Base-by-base conservation (phyloP, 1,284 basidiomycete genomes). In the Takashimella koratensis region DNA sequence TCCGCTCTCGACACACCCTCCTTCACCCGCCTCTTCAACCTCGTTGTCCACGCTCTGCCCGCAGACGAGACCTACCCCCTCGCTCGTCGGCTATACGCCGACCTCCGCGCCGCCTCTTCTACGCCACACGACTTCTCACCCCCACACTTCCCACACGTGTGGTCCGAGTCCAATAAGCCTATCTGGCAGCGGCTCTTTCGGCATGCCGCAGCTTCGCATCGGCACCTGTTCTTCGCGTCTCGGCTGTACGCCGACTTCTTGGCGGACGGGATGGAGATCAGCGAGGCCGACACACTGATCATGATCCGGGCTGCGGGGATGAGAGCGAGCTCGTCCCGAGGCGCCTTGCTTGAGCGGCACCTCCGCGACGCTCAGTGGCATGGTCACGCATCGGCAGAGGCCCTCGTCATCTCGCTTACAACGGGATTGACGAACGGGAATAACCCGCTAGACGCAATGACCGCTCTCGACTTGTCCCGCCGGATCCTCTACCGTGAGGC, bases 311-410 rank as follows among this genome's bases (percentile, higher is more conserved):
- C 54, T 13, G 59, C 68, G 4, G 64, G 59, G 2, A 43, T 27
- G 20, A 59, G 52, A 8, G 30, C 51, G 3, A 56, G 36, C 43
- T 45, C 57, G 5, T 68, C 67, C 4, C 57, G 65, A 45, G 50
- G 58, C 5, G 56, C 70, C 24, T 58, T 74, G 8, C 60, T 74
- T 10, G 70, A 74, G 27, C 57, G 71, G 5, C 65, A 74, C 53
- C 53, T 74, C 55, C 66, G 65, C 25, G 71, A 72, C 54, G 68
- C 64, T 26, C 49, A 68, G 1, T 67, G 61, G 56, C 40, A 59
- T n/a, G 53, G 59, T 3, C 49, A 52, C 10, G 48, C 46, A 45
- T 40, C 45, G 5, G 23, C 43, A 3, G 45, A 51, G 1, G 48
- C 53, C 0, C 53, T 72, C 13, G 58, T 68, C n/a, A 19, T 30